Evolutionary conservation across 2,329 filamentous ascomycete genomes (phyloP).

Genomic region (Penicillium sp.): DNA sequence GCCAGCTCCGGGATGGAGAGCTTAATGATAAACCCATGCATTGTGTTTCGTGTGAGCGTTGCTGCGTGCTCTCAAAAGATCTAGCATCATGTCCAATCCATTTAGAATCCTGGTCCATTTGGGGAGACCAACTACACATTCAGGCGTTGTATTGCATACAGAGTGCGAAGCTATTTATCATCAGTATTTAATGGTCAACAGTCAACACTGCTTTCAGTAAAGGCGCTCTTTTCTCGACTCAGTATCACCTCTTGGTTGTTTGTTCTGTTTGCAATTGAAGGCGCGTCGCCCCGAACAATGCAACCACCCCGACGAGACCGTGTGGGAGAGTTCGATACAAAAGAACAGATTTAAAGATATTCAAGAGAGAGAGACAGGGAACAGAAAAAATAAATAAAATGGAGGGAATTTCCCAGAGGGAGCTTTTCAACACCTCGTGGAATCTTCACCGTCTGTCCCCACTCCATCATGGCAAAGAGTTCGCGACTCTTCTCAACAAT

Average conservation of each 20-base stretch:
- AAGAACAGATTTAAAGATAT: too few species aligned
- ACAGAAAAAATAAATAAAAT: slow-evolving; percentile 12
- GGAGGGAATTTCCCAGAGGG: slow-evolving; percentile 25
- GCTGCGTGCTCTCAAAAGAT: slow-evolving; percentile 6
- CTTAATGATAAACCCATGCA: slow-evolving; percentile 16
- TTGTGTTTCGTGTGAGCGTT: slow-evolving; percentile 10
- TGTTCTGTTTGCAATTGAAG: slow-evolving; percentile 16
- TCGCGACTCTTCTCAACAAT: slow-evolving; percentile 30
- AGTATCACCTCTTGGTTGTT: slow-evolving; percentile 3
- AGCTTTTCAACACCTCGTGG: slow-evolving; percentile 50
- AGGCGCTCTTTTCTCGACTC: background rate
- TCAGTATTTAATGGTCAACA: too few species aligned
- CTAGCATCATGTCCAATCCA: background rate
- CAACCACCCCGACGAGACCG: slow-evolving; percentile 2
- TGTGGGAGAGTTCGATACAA: too few species aligned
- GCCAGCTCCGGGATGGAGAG: slow-evolving; percentile 25
- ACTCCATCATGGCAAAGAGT: slow-evolving; percentile 44
- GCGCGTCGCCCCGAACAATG: slow-evolving; percentile 10
- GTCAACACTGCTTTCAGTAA: background rate
- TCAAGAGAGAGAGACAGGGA: too few species aligned
- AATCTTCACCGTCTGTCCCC: slow-evolving; percentile 50
- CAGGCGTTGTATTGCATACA: too few species aligned
- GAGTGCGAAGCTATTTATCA: too few species aligned
- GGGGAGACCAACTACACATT: too few species aligned
- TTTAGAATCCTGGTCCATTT: too few species aligned